phyloP scores from a whole-genome alignment of 441 rosid genomes.

The Populus trichocarpa region DNA sequence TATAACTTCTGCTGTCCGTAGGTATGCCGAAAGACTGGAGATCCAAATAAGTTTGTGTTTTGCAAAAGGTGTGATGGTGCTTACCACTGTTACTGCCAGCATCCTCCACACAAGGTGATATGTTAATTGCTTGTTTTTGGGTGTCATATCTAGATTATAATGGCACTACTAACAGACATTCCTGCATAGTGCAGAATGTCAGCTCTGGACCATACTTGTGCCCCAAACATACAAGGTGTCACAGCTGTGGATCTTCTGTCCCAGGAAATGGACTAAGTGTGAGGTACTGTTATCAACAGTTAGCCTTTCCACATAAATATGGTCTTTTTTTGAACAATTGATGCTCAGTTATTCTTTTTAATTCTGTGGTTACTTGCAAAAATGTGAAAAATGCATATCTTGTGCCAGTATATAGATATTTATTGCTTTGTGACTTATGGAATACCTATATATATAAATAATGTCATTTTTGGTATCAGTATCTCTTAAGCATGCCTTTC shows the following conservation, averaged over 20 bases:
- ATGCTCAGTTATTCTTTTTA: background rate
- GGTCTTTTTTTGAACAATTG: background rate
- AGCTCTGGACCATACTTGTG: conserved; percentile 96
- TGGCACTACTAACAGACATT: conserved; percentile 15
- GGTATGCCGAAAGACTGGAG: conserved; percentile 88
- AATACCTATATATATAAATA: background rate
- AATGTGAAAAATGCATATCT: background rate
- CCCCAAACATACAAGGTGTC: conserved; percentile 91
- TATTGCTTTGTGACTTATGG: background rate
- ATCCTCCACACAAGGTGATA: conserved; percentile 94
- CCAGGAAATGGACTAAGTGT: conserved; percentile 98
- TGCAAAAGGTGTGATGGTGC: conserved; percentile 98
- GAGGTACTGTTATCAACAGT: conserved; percentile 44
- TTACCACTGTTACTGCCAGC: conserved; percentile 98
- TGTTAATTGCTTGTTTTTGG: conserved; percentile 17
- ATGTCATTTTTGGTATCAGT: background rate
- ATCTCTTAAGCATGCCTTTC: background rate
- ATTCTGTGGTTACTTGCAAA: background rate
- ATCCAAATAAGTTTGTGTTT: conserved; percentile 93
- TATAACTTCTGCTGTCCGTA: conserved; percentile 23
- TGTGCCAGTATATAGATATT: background rate
- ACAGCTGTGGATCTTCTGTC: conserved; percentile 91
- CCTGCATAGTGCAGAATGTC: conserved; percentile 62
- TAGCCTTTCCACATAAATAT: background rate
- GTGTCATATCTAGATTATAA: conserved; percentile 15